Evolutionary conservation across 2,329 filamentous ascomycete genomes (phyloP).

Genomic region (Lecanicillium sp.): DNA sequence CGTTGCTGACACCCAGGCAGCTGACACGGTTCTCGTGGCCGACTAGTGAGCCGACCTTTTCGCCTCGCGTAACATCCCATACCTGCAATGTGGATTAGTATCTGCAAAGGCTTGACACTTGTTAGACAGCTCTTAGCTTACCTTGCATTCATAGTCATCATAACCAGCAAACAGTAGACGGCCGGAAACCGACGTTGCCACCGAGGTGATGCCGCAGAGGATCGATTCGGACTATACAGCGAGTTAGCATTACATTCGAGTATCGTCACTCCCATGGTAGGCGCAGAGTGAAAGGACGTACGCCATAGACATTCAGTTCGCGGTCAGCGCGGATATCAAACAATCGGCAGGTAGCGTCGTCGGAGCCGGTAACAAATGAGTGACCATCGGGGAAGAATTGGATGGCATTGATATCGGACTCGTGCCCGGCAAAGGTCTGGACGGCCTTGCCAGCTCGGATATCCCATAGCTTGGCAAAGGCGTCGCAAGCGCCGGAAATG

Average conservation of each 20-base stretch:
- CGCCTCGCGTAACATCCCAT: slow-evolving; percentile 93
- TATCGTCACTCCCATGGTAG: no score
- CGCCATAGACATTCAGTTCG: slow-evolving; percentile 60
- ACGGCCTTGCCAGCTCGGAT: slow-evolving; percentile 96
- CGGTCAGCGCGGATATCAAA: slow-evolving; percentile 97
- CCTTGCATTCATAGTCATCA: slow-evolving; percentile 99
- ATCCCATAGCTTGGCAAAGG: slow-evolving; percentile 98
- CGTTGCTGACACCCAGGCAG: slow-evolving; percentile 97
- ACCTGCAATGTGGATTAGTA: slow-evolving; percentile 50
- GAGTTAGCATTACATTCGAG: slow-evolving; percentile 12
- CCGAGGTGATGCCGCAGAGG: slow-evolving; percentile 94
- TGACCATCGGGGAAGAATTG: slow-evolving; percentile 99
- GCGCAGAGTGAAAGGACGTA: slow-evolving; percentile 29
- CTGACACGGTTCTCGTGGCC: slow-evolving; percentile 98
- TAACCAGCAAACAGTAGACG: slow-evolving; percentile 94
- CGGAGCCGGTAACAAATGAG: slow-evolving; percentile 94
- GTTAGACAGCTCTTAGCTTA: slow-evolving; percentile 32
- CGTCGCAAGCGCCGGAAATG: slow-evolving; percentile 97
- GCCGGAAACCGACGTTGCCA: slow-evolving; percentile 94
- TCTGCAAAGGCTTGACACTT: slow-evolving; percentile 9
- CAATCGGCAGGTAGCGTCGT: slow-evolving; percentile 92
- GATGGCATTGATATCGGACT: slow-evolving; percentile 98
- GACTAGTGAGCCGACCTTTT: slow-evolving; percentile 93
- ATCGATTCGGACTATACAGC: slow-evolving; percentile 78
- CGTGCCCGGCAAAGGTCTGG: slow-evolving; percentile 96